Conservation (phyloP, 345 rosid genomes). For the Laguncularia racemosa region DNA sequence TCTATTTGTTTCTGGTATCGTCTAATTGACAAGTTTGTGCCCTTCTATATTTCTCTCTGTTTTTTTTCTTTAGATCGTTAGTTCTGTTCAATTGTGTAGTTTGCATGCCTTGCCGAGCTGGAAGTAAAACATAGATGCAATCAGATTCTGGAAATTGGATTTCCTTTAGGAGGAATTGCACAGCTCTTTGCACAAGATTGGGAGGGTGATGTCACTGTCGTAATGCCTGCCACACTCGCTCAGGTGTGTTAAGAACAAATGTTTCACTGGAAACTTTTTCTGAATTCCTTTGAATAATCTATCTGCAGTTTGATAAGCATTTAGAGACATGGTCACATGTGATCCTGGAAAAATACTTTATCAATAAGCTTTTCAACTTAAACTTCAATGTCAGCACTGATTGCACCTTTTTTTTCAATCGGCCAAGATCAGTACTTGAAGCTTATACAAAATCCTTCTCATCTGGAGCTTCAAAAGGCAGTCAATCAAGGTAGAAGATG, state of each 20-base stretch:
- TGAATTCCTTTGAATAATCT: not conserved
- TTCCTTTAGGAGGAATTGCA: constrained; percentile 89
- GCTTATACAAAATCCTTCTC: constrained; percentile 79
- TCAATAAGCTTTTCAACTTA: not conserved
- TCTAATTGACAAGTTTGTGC: not conserved
- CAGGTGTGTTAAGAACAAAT: constrained; percentile 43
- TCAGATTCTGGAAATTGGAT: constrained; percentile 85
- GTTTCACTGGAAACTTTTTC: constrained; percentile 1
- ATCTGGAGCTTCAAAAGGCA: constrained; percentile 73
- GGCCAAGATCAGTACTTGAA: constrained; percentile 48
- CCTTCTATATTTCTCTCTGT: not conserved
- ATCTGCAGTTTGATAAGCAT: not conserved
- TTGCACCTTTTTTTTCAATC: not conserved
- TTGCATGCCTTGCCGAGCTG: constrained; percentile 90
- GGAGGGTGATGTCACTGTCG: constrained; percentile 99
- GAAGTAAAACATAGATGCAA: constrained; percentile 94
- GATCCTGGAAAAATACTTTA: too few species aligned
- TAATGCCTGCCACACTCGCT: constrained; percentile 92
- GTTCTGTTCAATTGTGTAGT: constrained; percentile 27
- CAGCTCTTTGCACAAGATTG: constrained; percentile 95
- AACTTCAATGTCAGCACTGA: not conserved
- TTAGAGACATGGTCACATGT: not conserved
- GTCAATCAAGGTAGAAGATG: constrained; percentile 95
- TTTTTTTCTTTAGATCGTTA: not conserved
- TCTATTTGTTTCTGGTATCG: too few species aligned